Evolutionary conservation across 1,284 basidiomycete species (phyloP), one percentile per base, ranked within the genome.

Genomic region (Tausonia pullulans): DNA sequence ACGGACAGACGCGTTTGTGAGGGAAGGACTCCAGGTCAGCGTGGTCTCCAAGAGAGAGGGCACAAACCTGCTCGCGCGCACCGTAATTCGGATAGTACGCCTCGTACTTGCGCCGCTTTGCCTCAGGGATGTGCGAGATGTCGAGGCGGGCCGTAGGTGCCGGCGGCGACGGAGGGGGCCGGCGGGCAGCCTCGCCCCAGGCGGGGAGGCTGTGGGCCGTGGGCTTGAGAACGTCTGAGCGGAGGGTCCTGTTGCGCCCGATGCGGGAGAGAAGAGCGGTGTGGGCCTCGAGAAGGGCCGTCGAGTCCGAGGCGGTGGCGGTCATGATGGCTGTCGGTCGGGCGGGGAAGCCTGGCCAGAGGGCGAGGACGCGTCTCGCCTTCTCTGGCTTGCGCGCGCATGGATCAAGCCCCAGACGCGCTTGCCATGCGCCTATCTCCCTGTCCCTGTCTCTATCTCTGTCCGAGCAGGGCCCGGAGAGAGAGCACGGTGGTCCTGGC

Each of bases 211-310:
- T 76, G 51, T 83, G 72, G 11, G 39, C 70, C 66, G 0, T 78
- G 77, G 50, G 80, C 75, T 13, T 75, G 76, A 80, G 72, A 41
- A 76, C 73, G 10, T 78, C 74, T 9, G 80, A 76, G 66, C 79
- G 77, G 27, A 68, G 69, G 55, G 75, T 74, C 68, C 83, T 82
- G 0, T 75, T 72, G 11, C 74, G 72, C 16, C 79, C 78, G 1
- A 81, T 75, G 48, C 75, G 74, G 27, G 73, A 66, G 58, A 82
- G 67, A 64, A 83, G 78, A 8, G 75, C 74, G 50, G 70, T 69
- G 71, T 86, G 84, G 3, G 77, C 73, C 0, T 78, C 73, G 63
- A 86, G 79, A 13, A 83, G 72, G 55, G 76, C 77, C 67, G 83
- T 81, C 13, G 68, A 27, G 27, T 27, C 27, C 27, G 27, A 27